These are phyloP conservation scores for Hemileccinum rubropunctum DNA, from an alignment of 768 basidiomycete species.

Conservation along the genomic window DNA sequence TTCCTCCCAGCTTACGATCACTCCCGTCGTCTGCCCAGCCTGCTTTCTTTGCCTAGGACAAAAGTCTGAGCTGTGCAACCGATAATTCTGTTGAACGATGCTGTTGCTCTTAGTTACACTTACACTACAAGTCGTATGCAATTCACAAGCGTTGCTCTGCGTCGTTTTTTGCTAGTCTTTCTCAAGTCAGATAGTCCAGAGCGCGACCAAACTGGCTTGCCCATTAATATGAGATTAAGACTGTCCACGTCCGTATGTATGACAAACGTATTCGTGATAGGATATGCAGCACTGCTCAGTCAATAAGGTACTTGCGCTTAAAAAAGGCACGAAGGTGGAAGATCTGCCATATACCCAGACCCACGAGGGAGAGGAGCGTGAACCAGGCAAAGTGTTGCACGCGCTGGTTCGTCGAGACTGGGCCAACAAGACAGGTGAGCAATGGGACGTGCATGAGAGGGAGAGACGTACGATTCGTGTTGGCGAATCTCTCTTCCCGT, in stretches of 20 bases:
- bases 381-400: conserved; percentile 94
- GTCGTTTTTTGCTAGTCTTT: no score
- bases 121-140: no score
- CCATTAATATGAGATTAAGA: neutral
- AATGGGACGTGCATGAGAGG: neutral
- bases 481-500: conserved; percentile 85
- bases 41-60: no score
- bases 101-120: no score
- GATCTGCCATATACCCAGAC: conserved; percentile 91
- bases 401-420: conserved; percentile 88
- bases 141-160: no score
- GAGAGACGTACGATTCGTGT: conserved; percentile 81
- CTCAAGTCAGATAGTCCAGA: no score
- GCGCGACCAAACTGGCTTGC: no score
- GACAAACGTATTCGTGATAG: conserved; percentile 1
- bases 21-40: no score
- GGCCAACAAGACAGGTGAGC: neutral
- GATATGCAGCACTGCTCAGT: conserved; percentile 39
- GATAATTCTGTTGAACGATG: no score
- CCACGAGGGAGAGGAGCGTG: conserved; percentile 73
- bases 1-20: no score
- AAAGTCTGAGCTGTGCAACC: no score
- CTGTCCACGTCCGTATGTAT: neutral
- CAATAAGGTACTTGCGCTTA: conserved; percentile 93
- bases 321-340: conserved; percentile 93